Evolutionary conservation across 805 yeast genomes (phyloP).

Genomic region (Kurtzmaniella fragi): DNA sequence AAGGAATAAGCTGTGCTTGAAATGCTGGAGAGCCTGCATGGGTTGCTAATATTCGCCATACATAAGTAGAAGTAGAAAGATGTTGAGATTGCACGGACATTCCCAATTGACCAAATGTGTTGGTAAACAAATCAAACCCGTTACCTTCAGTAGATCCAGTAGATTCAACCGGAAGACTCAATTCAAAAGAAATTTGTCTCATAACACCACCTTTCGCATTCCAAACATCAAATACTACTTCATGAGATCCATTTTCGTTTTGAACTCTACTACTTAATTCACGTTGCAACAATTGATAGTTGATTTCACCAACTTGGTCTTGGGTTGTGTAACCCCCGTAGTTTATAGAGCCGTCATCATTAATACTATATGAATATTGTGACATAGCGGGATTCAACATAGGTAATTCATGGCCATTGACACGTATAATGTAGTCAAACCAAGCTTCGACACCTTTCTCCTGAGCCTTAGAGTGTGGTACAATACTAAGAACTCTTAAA

Average conservation of each 20-base stretch:
- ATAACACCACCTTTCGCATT: conserved; percentile 75
- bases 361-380: conserved; percentile 24
- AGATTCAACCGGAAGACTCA: conserved; percentile 9
- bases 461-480: conserved; percentile 33
- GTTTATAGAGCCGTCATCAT: conserved; percentile 36
- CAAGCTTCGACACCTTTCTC: conserved; percentile 58
- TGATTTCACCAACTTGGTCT: conserved; percentile 32
- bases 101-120: conserved; percentile 51
- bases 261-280: conserved; percentile 34
- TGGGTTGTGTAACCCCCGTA: conserved; percentile 29
- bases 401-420: conserved; percentile 65
- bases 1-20: conserved; percentile 74
- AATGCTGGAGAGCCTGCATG: conserved; percentile 78
- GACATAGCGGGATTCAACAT: conserved; percentile 29
- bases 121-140: conserved; percentile 15
- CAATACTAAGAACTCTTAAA: conserved; percentile 32
- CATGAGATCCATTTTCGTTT: conserved; percentile 27
- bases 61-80: conserved; percentile 67
- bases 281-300: conserved; percentile 38
- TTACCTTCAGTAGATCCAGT: conserved; percentile 11
- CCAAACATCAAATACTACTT: conserved; percentile 66
- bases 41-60: conserved; percentile 79
- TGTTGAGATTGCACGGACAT: conserved; percentile 75
- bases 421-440: conserved; percentile 82
- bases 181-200: conserved; percentile 25